These are phyloP conservation scores for Populus euphratica DNA, from an alignment of 345 rosid species.

Conservation along the genomic window DNA sequence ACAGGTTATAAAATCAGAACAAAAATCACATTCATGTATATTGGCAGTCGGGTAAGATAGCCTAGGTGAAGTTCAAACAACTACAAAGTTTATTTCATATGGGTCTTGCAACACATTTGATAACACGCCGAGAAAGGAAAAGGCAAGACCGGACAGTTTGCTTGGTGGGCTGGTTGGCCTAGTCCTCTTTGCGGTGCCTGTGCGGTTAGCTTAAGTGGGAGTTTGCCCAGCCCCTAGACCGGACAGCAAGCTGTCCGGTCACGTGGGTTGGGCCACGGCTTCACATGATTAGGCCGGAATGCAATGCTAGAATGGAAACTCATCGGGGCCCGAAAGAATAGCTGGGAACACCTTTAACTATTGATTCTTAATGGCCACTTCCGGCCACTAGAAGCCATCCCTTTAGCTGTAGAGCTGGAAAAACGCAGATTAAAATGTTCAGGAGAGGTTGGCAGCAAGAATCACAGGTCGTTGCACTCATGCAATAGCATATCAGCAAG, in stretches of 20 bases:
- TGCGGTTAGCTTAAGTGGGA: too few relatives aligned
- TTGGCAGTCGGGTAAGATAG: neutral
- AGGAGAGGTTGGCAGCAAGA: neutral
- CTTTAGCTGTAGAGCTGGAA: neutral
- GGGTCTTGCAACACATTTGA: too few relatives aligned
- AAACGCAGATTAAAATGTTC: neutral
- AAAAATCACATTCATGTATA: neutral
- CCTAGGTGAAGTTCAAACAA: neutral
- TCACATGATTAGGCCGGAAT: too few relatives aligned
- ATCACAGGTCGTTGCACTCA: neutral
- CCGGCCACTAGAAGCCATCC: neutral
- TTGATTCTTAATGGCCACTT: neutral
- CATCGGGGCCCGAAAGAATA: too few relatives aligned
- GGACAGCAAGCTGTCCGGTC: too few relatives aligned
- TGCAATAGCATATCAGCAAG: neutral
- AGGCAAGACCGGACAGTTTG: too few relatives aligned
- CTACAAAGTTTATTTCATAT: neutral
- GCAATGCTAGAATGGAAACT: too few relatives aligned
- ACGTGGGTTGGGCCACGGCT: too few relatives aligned
- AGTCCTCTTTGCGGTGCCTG: too few relatives aligned
- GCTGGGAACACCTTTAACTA: neutral
- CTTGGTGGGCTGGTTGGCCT: too few relatives aligned
- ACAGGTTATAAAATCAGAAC: neutral
- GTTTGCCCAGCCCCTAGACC: too few relatives aligned
- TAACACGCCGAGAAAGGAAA: too few relatives aligned